Evolutionary conservation across 306 rosid species (phyloP), one percentile per base, ranked within the genome.

Genomic region (Lablab purpureus): DNA sequence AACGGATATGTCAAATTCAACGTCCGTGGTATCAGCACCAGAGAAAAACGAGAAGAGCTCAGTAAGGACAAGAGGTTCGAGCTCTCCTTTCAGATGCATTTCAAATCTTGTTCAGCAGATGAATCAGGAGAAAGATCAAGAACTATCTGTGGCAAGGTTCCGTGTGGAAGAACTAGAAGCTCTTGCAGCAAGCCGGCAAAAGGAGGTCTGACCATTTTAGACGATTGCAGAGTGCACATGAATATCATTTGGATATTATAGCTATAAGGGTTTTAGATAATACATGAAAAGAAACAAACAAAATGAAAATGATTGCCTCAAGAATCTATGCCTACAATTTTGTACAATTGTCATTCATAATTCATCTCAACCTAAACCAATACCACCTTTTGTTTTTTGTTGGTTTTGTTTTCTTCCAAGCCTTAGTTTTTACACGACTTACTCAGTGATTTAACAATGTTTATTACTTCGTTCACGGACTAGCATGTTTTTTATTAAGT

Each of bases 51-150:
- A 92, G 80, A 95, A 86, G 81, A 89, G 34, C 83, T 78, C 95
- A 67, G 71, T 45, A 21, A 90, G 99, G 87, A 81, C 88, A 63
- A 85, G 95, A 83, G 97, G 99, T 54, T 91, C 98, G 25, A 85
- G 98, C 86, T 95, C 99, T 37, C 99, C 99, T 62, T 95, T 95
- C 81, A 91, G 94, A 87, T 95, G 99, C 85, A 91, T 95, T 87
- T 78, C 97, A 51, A 85, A 87, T 89, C 79, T 95, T 75, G 97
- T 92, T 81, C 97, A 92, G 75, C 97, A 94, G 85, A 87, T 90
- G 99, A 92, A 85, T 88, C 78, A 56, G 80, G 99, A 95, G 89
- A 95, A 87, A 83, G 97, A 95, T 70, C 97, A 92, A 81, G 99
- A 95, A 79, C 54, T 95, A 81, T 88, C 91, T 6, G 69, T 69